Conservation (phyloP, 2,329 filamentous ascomycete species). For the Ramularia endophylla region DNA sequence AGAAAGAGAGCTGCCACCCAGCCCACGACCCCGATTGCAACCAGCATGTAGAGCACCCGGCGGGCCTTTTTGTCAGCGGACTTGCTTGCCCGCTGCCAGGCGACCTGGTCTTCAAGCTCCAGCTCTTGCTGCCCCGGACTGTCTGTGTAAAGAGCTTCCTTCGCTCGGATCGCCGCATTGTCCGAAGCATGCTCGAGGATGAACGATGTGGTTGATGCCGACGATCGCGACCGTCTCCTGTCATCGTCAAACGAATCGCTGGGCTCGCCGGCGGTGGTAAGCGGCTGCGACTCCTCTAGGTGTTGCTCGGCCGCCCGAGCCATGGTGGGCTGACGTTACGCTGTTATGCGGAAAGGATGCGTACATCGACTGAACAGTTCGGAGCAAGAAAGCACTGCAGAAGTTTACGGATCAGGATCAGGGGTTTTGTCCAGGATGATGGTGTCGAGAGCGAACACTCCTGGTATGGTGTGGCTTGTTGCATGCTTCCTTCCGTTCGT, state of each 20-base stretch:
- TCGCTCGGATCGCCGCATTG: conserved; percentile 39
- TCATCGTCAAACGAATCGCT: conserved; percentile 31
- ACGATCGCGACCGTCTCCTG: conserved; percentile 54
- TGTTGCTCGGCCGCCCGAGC: conserved; percentile 19
- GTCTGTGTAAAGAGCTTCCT: conserved; percentile 38
- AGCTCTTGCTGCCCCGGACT: conserved; percentile 36
- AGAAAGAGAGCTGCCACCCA: conserved; percentile 65
- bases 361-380: neutral
- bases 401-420: no score
- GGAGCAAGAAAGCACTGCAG: no score
- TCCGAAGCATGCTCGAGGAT: conserved; percentile 73
- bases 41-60: conserved; percentile 56
- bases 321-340: conserved; percentile 12
- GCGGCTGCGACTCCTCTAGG: conserved; percentile 42
- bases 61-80: conserved; percentile 61
- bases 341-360: neutral
- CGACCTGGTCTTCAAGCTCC: conserved; percentile 48
- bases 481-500: no score
- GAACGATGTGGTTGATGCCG: conserved; percentile 75
- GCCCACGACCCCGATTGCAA: conserved; percentile 55
- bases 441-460: no score
- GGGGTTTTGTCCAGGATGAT: no score
- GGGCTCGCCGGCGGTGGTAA: conserved; percentile 33
- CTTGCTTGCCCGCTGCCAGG: conserved; percentile 37
- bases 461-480: no score